Conservation (phyloP, 2,329 filamentous ascomycete genomes). For the Colletotrichum endophyticum region DNA sequence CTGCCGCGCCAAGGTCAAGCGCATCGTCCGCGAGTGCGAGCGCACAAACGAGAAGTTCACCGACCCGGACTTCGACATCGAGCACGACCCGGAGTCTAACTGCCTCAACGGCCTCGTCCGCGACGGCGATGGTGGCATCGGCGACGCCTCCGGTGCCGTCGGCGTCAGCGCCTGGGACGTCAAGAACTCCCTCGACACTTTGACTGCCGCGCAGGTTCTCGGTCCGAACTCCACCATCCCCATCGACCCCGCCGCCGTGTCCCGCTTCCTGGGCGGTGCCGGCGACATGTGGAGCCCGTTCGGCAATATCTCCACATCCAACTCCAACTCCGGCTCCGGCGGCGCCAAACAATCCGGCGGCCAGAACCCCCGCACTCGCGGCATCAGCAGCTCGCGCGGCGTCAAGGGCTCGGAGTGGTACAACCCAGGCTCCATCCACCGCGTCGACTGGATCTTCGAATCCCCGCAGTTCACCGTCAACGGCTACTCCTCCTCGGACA, state of each 20-base stretch:
- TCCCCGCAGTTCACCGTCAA: slow-evolving; percentile 44
- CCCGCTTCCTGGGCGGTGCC: slow-evolving; percentile 20
- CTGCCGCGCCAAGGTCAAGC: slow-evolving; percentile 43
- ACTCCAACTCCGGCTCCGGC: background rate
- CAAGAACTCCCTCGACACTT: slow-evolving; percentile 26
- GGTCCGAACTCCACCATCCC: slow-evolving; percentile 22
- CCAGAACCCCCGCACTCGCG: background rate
- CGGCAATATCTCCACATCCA: background rate
- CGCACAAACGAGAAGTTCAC: slow-evolving; percentile 51
- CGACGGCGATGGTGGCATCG: background rate
- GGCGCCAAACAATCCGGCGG: background rate
- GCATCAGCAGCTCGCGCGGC: background rate
- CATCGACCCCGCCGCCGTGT: slow-evolving; percentile 23
- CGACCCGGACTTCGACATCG: slow-evolving; percentile 49
- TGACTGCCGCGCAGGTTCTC: slow-evolving; percentile 25
- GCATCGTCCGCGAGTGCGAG: slow-evolving; percentile 45
- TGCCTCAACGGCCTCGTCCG: slow-evolving; percentile 38
- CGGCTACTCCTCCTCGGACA: slow-evolving; percentile 44
- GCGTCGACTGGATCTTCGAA: slow-evolving; percentile 48
- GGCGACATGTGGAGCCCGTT: background rate
- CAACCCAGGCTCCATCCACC: slow-evolving; percentile 43
- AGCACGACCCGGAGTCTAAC: slow-evolving; percentile 39
- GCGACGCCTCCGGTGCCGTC: background rate
- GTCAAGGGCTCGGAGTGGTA: slow-evolving; percentile 23
- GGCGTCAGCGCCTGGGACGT: slow-evolving; percentile 24